Evolutionary conservation across 495 filamentous ascomycete species (phyloP), one percentile per base, ranked within the genome.

Genomic region (Lasiosphaeria miniovina): DNA sequence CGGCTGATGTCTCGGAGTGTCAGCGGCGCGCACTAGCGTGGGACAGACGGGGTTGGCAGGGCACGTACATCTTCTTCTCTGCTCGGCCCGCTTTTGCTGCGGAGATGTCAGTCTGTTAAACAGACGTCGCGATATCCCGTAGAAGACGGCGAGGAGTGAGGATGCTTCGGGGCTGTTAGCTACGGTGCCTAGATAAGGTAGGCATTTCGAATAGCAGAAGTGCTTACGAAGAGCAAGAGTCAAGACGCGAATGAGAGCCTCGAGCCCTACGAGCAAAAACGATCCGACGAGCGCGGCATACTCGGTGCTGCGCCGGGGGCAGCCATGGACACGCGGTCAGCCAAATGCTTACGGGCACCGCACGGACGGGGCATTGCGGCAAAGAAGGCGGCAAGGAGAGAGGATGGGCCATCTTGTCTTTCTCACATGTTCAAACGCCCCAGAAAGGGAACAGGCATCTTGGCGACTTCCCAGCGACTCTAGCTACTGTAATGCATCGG

Each of bases 271-370:
- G 40, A 98, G 81, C 38, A 90, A 65, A 63, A 98, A 85, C 14
- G 93, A 96, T 46, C 84, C 85, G 45, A 91, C 74, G 46, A 98
- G 85, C 43, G 91, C 90, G 60, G 91, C 72, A 78, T 98, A 97
- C 75, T 98, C 93, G 71, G 77, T 77, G 74, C 88, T 90, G 66
- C 32, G 24, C 24, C 24, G 24, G 24, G 24, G 24, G 24, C 24
- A 2, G 24, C 24, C 24, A 24, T 24, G 24, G 0, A 24, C 24
- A 24, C 24, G 24, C 24, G 24, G 24, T 24, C 24, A 24, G 24
- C 24, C 24, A 24, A 24, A 24, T 24, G 24, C 1, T 24, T 24
- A 24, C 24, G 24, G 24, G 24, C 24, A 24, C 24, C 2, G 24
- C 24, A 24, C 24, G 24, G 24, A 24, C 24, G 24, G 24, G 24